Percentiles rank a stretch among this genome's conserved stretches.
phyloP scores from a whole-genome alignment of 2,329 filamentous ascomycete genomes.

The Neospermospora avenae region DNA sequence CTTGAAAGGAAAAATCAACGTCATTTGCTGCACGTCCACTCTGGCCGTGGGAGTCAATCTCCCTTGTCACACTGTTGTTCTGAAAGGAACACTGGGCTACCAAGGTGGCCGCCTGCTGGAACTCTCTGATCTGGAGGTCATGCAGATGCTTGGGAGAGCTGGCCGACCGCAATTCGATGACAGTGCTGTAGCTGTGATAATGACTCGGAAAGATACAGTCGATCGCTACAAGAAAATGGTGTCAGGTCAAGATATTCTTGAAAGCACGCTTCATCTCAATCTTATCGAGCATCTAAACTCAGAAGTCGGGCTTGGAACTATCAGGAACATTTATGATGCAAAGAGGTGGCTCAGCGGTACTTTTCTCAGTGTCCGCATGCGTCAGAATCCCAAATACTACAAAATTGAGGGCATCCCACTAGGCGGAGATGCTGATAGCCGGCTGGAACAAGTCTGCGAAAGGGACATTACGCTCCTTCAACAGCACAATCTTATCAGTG shows the following conservation, averaged over 20 bases:
- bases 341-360: constrained; percentile 73
- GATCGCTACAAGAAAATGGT: constrained; percentile 69
- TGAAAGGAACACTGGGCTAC: constrained; percentile 74
- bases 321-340: constrained; percentile 61
- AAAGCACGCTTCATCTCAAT: constrained; percentile 76
- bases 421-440: constrained; percentile 54
- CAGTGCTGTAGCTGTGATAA: constrained; percentile 72
- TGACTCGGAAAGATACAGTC: constrained; percentile 66
- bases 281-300: constrained; percentile 82
- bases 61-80: constrained; percentile 77
- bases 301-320: constrained; percentile 73
- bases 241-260: constrained; percentile 68
- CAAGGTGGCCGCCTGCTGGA: constrained; percentile 60
- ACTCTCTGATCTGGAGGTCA: constrained; percentile 78
- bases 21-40: constrained; percentile 86
- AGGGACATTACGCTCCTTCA: constrained; percentile 64
- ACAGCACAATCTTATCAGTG: constrained; percentile 54
- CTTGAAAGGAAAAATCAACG: constrained; percentile 65
- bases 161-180: constrained; percentile 81
- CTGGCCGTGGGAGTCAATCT: constrained; percentile 81
- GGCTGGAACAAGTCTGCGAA: constrained; percentile 67
- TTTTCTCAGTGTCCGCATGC: constrained; percentile 72
- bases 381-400: constrained; percentile 69
- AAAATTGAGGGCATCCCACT: constrained; percentile 53
- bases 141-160: constrained; percentile 87